A percentile compares a stretch with the other conserved stretches of the same genome.
phyloP scores from a whole-genome alignment of 2,329 filamentous ascomycete species.

The Venturia aucupariae region DNA sequence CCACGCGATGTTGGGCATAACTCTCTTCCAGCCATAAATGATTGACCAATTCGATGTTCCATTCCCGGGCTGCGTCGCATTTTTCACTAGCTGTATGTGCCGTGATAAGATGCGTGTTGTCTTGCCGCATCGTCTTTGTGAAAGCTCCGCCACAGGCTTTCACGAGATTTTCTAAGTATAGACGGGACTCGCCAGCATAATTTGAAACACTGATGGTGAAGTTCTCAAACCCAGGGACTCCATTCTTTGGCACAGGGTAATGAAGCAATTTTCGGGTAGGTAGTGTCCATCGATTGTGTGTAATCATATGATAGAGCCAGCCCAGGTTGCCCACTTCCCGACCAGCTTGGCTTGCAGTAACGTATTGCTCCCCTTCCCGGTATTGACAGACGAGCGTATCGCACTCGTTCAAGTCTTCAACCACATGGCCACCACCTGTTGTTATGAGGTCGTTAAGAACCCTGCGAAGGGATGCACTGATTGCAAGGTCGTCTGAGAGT shows the following conservation, averaged over 20 bases:
- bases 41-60: conserved; percentile 83
- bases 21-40: conserved; percentile 97
- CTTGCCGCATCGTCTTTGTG: conserved; percentile 88
- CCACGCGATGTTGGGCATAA: conserved; percentile 77
- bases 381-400: conserved; percentile 84
- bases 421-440: conserved; percentile 61
- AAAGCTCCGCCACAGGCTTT: conserved; percentile 75
- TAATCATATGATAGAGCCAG: conserved; percentile 90
- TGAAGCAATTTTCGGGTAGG: conserved; percentile 76
- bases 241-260: conserved; percentile 71
- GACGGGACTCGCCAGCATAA: conserved; percentile 86
- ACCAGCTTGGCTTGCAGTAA: conserved; percentile 61
- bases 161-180: conserved; percentile 89
- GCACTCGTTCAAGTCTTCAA: conserved; percentile 55
- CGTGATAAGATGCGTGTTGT: conserved; percentile 93
- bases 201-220: conserved; percentile 86
- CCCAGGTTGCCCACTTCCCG: conserved; percentile 87
- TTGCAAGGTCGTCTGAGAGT: conserved; percentile 63
- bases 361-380: conserved; percentile 70
- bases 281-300: conserved; percentile 79
- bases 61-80: conserved; percentile 82
- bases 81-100: conserved; percentile 87
- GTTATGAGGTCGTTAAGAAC: conserved; percentile 64
- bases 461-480: conserved; percentile 55
- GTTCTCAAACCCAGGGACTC: conserved; percentile 69